Evolutionary conservation across 768 basidiomycete genomes (phyloP).

Genomic region (Cystoderma amianthinum): DNA sequence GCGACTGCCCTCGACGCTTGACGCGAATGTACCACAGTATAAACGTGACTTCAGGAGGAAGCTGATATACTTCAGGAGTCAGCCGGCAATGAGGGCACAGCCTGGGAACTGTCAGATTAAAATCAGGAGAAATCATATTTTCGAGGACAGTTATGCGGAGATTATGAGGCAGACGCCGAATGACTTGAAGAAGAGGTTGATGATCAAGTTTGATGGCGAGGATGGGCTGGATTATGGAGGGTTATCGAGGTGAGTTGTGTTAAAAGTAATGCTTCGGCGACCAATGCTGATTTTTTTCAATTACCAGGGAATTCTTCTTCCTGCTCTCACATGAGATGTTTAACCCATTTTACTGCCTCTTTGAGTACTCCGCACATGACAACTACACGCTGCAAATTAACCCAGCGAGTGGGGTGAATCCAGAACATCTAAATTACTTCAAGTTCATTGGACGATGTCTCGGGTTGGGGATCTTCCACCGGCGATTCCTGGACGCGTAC

Average conservation of each 20-base stretch:
- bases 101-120: conserved; percentile 99
- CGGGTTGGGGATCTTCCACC: conserved; percentile 96
- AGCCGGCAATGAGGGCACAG: conserved; percentile 96
- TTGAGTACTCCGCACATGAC: conserved; percentile 99
- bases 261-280: neutral
- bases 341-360: conserved; percentile 99
- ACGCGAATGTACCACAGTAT: conserved; percentile 97
- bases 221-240: conserved; percentile 99
- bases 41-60: conserved; percentile 99
- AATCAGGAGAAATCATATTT: conserved; percentile 95
- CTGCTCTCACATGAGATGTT: conserved; percentile 99
- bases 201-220: conserved; percentile 99
- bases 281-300: neutral
- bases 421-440: conserved; percentile 99
- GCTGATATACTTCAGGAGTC: conserved; percentile 98
- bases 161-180: conserved; percentile 99
- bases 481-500: conserved; percentile 98
- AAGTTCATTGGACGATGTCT: conserved; percentile 97
- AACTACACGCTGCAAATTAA: conserved; percentile 99
- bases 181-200: conserved; percentile 95
- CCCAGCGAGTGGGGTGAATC: conserved; percentile 96
- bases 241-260: conserved; percentile 69
- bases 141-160: conserved; percentile 98
- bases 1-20: conserved; percentile 88
- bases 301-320: conserved; percentile 96